These are phyloP conservation scores for Syncephalastrum contaminatum DNA, from an alignment of 371 early-diverging fungal genomes.

Conservation along the genomic window DNA sequence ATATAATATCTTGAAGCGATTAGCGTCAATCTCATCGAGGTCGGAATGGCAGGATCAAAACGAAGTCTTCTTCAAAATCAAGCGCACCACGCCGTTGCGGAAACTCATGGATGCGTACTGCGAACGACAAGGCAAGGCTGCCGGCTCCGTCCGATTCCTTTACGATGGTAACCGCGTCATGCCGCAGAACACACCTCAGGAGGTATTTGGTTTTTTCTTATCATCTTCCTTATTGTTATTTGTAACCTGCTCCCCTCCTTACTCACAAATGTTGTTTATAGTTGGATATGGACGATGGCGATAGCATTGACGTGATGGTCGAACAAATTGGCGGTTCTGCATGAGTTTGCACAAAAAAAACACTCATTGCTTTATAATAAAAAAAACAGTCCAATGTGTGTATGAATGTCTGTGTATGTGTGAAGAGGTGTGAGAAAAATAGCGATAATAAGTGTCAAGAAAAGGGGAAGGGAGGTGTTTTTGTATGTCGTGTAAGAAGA, in stretches of 20 bases:
- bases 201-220: slow-evolving; percentile 42
- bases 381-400: too few relatives aligned
- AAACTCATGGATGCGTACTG: slow-evolving; percentile 93
- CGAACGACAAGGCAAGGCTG: slow-evolving; percentile 75
- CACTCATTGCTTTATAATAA: too few relatives aligned
- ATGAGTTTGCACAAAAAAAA: too few relatives aligned
- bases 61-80: slow-evolving; percentile 93
- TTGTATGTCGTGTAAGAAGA: too few relatives aligned
- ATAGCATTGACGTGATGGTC: slow-evolving; percentile 91
- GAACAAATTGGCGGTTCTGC: slow-evolving; percentile 82
- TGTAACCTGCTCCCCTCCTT: slow-evolving; percentile 1
- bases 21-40: not conserved
- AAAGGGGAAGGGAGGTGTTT: too few relatives aligned
- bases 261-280: slow-evolving; percentile 25
- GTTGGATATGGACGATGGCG: slow-evolving; percentile 95
- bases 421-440: too few relatives aligned
- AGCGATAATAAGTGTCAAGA: too few relatives aligned
- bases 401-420: too few relatives aligned
- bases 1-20: slow-evolving; percentile 11
- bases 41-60: slow-evolving; percentile 58
- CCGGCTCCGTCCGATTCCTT: slow-evolving; percentile 80
- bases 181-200: slow-evolving; percentile 76
- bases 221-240: not conserved
- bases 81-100: slow-evolving; percentile 82
- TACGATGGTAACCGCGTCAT: slow-evolving; percentile 86